Percentiles rank a stretch among this genome's conserved stretches.
These are phyloP conservation scores for Hanseniaspora uvarum DNA, from an alignment of 1,139 yeast species.

Conservation along the genomic window DNA sequence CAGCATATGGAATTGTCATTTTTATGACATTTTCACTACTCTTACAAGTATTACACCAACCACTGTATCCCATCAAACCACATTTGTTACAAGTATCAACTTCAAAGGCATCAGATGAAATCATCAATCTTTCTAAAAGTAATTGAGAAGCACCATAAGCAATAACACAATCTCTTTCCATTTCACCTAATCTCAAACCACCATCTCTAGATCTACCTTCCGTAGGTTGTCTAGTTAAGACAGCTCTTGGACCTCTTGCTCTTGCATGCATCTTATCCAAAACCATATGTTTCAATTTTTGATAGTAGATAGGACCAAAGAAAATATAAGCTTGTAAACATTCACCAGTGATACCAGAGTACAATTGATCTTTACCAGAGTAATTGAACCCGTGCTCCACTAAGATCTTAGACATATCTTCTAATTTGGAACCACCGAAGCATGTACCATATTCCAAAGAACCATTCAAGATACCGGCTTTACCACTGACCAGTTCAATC, in stretches of 20 bases:
- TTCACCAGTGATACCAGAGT: slow-evolving; percentile 98
- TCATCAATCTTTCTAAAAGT: slow-evolving; percentile 85
- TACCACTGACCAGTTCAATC: slow-evolving; percentile 93
- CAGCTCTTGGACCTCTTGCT: slow-evolving; percentile 98
- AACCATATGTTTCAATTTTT: slow-evolving; percentile 97
- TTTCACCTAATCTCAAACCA: slow-evolving; percentile 96
- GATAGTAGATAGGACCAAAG: slow-evolving; percentile 97
- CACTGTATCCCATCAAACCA: slow-evolving; percentile 96
- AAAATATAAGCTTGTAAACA: slow-evolving; percentile 93
- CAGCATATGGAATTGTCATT: slow-evolving; percentile 97
- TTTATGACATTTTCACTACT: slow-evolving; percentile 75
- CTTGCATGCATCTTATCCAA: slow-evolving; percentile 98
- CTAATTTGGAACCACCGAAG: slow-evolving; percentile 91
- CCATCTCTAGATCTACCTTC: slow-evolving; percentile 99
- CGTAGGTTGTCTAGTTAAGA: slow-evolving; percentile 94
- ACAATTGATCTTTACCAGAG: slow-evolving; percentile 94
- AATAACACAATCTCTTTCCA: slow-evolving; percentile 99
- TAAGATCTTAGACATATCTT: slow-evolving; percentile 87
- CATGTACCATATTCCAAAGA: slow-evolving; percentile 92
- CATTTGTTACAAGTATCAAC: slow-evolving; percentile 90
- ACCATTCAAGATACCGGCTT: slow-evolving; percentile 94
- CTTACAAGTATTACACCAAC: slow-evolving; percentile 95
- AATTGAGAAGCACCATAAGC: slow-evolving; percentile 98
- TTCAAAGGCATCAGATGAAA: slow-evolving; percentile 94
- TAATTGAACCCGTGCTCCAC: slow-evolving; percentile 88